Evolutionary conservation across 768 basidiomycete genomes (phyloP).

Genomic region (Strobilomyces echinocephalus): DNA sequence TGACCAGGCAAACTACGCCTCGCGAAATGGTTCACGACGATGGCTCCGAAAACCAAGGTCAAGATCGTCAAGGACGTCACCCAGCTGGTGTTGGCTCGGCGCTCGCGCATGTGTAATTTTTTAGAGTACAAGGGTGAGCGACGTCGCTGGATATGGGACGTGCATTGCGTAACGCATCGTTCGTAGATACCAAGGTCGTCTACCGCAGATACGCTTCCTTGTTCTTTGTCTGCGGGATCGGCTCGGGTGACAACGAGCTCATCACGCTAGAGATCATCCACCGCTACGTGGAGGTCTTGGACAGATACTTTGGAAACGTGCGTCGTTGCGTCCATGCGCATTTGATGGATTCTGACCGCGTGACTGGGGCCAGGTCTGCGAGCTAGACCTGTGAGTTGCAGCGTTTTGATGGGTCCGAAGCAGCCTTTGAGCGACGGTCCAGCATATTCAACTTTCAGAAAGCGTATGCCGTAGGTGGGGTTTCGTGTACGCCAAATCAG

Average conservation of each 20-base stretch:
- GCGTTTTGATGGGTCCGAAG: not conserved
- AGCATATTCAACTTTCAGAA: conserved; percentile 99
- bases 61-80: conserved; percentile 97
- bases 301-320: conserved; percentile 51
- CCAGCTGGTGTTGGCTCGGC: conserved; percentile 81
- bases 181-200: conserved; percentile 75
- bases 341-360: not conserved
- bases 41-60: conserved; percentile 72
- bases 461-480: conserved; percentile 68
- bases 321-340: conserved; percentile 9
- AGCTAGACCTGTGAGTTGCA: conserved; percentile 76
- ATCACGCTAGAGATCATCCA: conserved; percentile 90
- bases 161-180: not conserved
- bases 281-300: conserved; percentile 87
- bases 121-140: conserved; percentile 88
- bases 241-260: conserved; percentile 84
- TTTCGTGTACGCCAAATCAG: not conserved
- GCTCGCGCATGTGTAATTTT: conserved; percentile 93
- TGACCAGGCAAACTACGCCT: conserved; percentile 82
- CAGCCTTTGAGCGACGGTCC: not conserved
- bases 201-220: conserved; percentile 94
- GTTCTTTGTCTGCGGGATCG: conserved; percentile 90
- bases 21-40: conserved; percentile 92
- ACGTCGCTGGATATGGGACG: not conserved
- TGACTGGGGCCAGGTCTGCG: conserved; percentile 60